Percentiles rank a stretch among this genome's conserved stretches.
Evolutionary conservation across 345 rosid species (phyloP).

Genomic region (Corymbia maculata): DNA sequence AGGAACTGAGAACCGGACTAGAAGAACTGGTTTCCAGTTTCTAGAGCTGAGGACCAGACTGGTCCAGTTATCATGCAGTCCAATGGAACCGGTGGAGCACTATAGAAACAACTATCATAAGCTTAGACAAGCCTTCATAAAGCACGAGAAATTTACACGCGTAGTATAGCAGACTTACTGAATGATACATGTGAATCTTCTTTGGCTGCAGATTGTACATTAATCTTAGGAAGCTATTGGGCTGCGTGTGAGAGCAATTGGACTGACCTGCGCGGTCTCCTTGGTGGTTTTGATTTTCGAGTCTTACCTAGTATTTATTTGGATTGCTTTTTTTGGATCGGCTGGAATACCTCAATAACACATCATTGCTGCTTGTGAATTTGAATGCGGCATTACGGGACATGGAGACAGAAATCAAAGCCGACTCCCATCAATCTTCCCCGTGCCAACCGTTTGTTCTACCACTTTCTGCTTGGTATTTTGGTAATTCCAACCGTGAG

Average conservation of each 20-base stretch:
- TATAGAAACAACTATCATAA: constrained; percentile 32
- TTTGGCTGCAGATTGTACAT: not conserved
- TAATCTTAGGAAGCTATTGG: not conserved
- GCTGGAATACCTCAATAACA: not conserved
- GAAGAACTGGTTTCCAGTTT: too few relatives aligned
- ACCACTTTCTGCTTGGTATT: not conserved
- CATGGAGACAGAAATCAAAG: not conserved
- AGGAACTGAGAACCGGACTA: too few relatives aligned
- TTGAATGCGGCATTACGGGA: not conserved
- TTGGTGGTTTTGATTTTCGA: not conserved
- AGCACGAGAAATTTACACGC: constrained; percentile 5
- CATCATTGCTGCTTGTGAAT: not conserved
- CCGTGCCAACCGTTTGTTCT: not conserved
- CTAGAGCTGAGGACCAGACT: too few relatives aligned
- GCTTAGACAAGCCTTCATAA: constrained; percentile 32
- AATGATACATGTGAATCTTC: not conserved
- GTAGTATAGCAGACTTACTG: not conserved
- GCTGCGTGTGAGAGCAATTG: not conserved
- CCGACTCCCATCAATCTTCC: not conserved
- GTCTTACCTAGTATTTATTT: not conserved
- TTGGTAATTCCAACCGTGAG: not conserved
- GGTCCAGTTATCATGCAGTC: too few relatives aligned
- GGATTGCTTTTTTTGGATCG: not conserved
- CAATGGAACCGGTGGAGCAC: constrained; percentile 59
- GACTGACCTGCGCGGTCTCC: not conserved